Percentiles rank a stretch among this genome's conserved stretches.
Conservation (phyloP, 2,329 filamentous ascomycete genomes). For the Epichloe aotearoae region DNA sequence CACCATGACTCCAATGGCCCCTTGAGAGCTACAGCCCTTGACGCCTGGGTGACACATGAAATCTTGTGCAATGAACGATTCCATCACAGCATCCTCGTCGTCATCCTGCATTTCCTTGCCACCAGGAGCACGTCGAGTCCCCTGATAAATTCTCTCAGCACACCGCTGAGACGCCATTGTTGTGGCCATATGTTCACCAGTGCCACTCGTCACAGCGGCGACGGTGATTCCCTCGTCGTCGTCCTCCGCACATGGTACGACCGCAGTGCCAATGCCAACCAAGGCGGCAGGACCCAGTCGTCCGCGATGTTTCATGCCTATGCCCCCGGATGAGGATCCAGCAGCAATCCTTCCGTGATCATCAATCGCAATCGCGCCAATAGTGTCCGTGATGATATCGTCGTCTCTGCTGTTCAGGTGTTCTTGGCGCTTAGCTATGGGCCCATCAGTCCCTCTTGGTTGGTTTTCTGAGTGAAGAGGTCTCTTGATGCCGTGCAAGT, state of each 20-base stretch:
- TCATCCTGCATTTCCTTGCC: conserved; percentile 53
- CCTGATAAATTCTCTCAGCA: conserved; percentile 70
- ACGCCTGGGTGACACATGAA: conserved; percentile 91
- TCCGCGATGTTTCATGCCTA: conserved; percentile 94
- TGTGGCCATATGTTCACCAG: conserved; percentile 95
- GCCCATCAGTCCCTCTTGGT: conserved; percentile 3
- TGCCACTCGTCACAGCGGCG: conserved; percentile 82
- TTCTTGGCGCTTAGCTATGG: conserved; percentile 8
- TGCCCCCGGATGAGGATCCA: conserved; percentile 90
- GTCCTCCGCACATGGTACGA: conserved; percentile 62
- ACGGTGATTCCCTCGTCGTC: conserved; percentile 60
- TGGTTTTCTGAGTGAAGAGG: conserved; percentile 8
- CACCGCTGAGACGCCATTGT: conserved; percentile 82
- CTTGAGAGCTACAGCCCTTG: conserved; percentile 61
- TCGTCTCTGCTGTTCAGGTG: conserved; percentile 25
- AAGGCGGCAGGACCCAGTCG: conserved; percentile 86
- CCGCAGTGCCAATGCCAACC: conserved; percentile 79
- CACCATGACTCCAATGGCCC: conserved; percentile 79
- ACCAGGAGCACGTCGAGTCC: conserved; percentile 43
- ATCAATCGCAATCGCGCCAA: conserved; percentile 91
- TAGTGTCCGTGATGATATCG: conserved; percentile 73
- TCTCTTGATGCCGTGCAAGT: conserved; percentile 21
- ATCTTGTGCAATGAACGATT: conserved; percentile 69
- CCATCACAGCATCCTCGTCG: conserved; percentile 65
- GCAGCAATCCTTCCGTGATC: conserved; percentile 77